Conservation (phyloP, 768 basidiomycete genomes). For the Tulasnella sp. region DNA sequence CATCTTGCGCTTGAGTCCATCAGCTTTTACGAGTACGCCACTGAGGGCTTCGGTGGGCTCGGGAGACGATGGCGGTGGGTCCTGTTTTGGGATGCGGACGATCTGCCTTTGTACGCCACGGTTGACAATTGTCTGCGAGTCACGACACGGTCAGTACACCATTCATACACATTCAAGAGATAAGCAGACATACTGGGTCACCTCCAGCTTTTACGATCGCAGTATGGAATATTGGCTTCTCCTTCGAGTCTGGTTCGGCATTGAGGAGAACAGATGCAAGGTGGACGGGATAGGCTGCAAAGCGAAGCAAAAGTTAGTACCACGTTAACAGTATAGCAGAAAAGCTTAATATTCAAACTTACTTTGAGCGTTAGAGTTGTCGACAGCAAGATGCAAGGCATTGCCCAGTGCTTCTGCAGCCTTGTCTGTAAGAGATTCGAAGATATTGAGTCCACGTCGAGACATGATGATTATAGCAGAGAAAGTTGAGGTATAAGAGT, state of each 20-base stretch:
- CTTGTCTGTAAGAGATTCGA: conserved; percentile 85
- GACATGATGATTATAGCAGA: conserved; percentile 18
- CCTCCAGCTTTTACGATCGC: conserved; percentile 84
- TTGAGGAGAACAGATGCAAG: conserved; percentile 80
- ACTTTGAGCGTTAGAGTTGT: conserved; percentile 84
- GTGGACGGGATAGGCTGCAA: conserved; percentile 78
- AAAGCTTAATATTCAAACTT: conserved; percentile 37
- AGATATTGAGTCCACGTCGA: conserved; percentile 44
- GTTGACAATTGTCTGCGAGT: conserved; percentile 57
- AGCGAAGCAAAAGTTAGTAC: background rate
- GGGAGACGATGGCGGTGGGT: conserved; percentile 68
- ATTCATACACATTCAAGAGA: conserved; percentile 3
- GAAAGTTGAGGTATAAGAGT: background rate
- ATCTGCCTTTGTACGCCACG: conserved; percentile 75
- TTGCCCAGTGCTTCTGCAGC: conserved; percentile 68
- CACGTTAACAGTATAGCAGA: conserved; percentile 20
- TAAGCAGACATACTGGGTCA: conserved; percentile 63
- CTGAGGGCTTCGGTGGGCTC: background rate
- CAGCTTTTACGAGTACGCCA: conserved; percentile 24
- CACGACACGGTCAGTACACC: background rate
- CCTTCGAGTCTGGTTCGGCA: conserved; percentile 49
- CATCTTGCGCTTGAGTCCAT: conserved; percentile 34
- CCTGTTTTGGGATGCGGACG: conserved; percentile 80
- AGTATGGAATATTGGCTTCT: conserved; percentile 69
- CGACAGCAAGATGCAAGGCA: conserved; percentile 79